A percentile compares a stretch with the other conserved stretches of the same genome.
These are phyloP conservation scores for Thalassiosira allenii DNA, from an alignment of 352 stramenopile species.

Conservation along the genomic window DNA sequence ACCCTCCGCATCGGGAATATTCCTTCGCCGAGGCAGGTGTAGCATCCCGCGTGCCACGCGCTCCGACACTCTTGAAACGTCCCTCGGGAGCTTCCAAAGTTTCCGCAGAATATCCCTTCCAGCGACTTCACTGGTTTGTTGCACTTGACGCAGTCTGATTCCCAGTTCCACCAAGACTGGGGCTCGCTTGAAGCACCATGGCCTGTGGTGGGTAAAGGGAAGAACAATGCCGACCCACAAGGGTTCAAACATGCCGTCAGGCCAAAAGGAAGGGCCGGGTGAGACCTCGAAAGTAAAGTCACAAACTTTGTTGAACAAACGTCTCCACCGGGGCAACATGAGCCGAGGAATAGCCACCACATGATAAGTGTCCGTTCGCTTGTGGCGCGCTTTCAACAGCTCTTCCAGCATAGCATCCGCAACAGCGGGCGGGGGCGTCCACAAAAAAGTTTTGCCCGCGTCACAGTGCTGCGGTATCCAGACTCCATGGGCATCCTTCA, in stretches of 20 bases:
- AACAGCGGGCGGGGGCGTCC: constrained; percentile 50
- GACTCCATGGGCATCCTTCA: constrained; percentile 17
- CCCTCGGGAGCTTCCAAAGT: constrained; percentile 38
- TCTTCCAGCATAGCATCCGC: constrained; percentile 52
- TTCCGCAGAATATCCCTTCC: constrained; percentile 58
- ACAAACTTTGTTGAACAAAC: constrained; percentile 45
- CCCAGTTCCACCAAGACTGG: constrained; percentile 24
- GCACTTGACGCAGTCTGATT: constrained; percentile 28
- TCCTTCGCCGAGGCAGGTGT: constrained; percentile 38
- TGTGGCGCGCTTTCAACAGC: constrained; percentile 49
- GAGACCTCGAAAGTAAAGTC: constrained; percentile 41
- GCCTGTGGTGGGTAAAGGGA: constrained; percentile 51
- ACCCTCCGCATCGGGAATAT: constrained; percentile 25
- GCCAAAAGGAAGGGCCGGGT: constrained; percentile 29
- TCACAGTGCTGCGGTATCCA: constrained; percentile 38
- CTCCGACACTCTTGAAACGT: constrained; percentile 22
- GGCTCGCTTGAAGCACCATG: constrained; percentile 33
- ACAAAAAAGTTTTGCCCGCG: constrained; percentile 30
- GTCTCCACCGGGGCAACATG: constrained; percentile 46
- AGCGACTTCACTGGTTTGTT: constrained; percentile 1
- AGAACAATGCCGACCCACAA: constrained; percentile 57
- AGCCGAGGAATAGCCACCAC: constrained; percentile 52
- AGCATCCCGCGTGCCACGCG: constrained; percentile 34
- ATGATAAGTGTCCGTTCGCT: constrained; percentile 39
- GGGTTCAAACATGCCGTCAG: constrained; percentile 54